phyloP scores from a whole-genome alignment of 495 filamentous ascomycete genomes.

The Chaetomium fimeti region DNA sequence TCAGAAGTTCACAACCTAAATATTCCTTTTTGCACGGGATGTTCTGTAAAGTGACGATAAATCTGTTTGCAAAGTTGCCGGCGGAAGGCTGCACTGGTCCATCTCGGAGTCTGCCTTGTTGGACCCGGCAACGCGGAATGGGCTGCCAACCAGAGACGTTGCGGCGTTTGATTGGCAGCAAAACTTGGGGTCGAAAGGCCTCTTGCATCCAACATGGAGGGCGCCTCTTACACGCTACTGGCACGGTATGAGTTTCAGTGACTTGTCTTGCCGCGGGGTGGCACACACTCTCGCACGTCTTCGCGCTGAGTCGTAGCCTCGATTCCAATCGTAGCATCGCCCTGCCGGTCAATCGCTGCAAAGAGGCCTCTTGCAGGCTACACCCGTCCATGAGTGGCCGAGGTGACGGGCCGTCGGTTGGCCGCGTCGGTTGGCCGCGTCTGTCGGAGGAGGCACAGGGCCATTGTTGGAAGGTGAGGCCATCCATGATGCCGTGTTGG shows the following conservation, averaged over 20 bases:
- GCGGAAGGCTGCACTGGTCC: constrained; percentile 1
- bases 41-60: not conserved
- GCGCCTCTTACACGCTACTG: constrained; percentile 8
- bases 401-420: constrained; percentile 6
- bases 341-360: constrained; percentile 17
- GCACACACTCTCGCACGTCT: not conserved
- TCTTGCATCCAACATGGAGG: constrained; percentile 15
- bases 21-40: not conserved
- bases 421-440: not conserved
- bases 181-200: not conserved
- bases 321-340: not conserved
- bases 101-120: not conserved
- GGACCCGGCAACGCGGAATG: constrained; percentile 5
- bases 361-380: constrained; percentile 20
- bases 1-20: too few relatives aligned
- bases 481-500: not conserved
- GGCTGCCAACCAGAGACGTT: constrained; percentile 18
- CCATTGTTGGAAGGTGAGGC: constrained; percentile 10
- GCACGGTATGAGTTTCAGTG: not conserved
- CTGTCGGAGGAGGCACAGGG: constrained; percentile 6
- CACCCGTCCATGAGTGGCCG: constrained; percentile 4
- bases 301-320: not conserved
- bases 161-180: constrained; percentile 18
- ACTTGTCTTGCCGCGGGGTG: not conserved
- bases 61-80: not conserved